These are phyloP conservation scores for Mycosphaerelloides madeirae DNA, from an alignment of 2,329 filamentous ascomycete species.

Conservation along the genomic window DNA sequence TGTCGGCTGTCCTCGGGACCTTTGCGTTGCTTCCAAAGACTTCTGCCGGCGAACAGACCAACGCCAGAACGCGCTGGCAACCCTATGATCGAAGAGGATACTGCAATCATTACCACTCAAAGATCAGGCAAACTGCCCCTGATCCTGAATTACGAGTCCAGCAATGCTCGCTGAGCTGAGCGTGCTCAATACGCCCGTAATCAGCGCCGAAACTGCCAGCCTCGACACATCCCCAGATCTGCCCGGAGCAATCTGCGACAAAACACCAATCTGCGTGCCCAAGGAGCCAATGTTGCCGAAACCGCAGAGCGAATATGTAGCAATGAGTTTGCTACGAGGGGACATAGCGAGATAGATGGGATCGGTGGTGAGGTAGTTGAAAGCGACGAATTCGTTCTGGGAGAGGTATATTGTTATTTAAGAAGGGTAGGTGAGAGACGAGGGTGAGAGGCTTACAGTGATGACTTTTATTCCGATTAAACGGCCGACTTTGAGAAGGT, in stretches of 20 bases:
- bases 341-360: slow-evolving; percentile 56
- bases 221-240: slow-evolving; percentile 70
- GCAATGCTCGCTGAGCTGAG: slow-evolving; percentile 74
- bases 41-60: no score
- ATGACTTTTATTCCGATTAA: slow-evolving; percentile 84
- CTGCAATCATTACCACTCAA: no score
- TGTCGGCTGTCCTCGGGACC: no score
- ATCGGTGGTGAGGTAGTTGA: slow-evolving; percentile 52
- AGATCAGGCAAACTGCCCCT: slow-evolving; percentile 33
- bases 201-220: slow-evolving; percentile 70
- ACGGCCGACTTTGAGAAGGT: slow-evolving; percentile 66
- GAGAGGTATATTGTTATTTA: slow-evolving; percentile 6
- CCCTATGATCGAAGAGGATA: no score
- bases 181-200: slow-evolving; percentile 74
- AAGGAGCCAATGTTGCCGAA: slow-evolving; percentile 79
- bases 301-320: slow-evolving; percentile 75
- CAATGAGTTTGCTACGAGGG: slow-evolving; percentile 70
- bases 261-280: slow-evolving; percentile 83
- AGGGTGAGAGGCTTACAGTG: slow-evolving; percentile 45
- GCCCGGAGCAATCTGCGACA: slow-evolving; percentile 72
- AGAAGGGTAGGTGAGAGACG: background rate
- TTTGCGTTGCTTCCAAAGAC: no score
- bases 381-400: slow-evolving; percentile 75
- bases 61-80: no score
- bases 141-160: slow-evolving; percentile 64